Conservation (phyloP, 805 yeast genomes). For the Metschnikowia continentalis region DNA sequence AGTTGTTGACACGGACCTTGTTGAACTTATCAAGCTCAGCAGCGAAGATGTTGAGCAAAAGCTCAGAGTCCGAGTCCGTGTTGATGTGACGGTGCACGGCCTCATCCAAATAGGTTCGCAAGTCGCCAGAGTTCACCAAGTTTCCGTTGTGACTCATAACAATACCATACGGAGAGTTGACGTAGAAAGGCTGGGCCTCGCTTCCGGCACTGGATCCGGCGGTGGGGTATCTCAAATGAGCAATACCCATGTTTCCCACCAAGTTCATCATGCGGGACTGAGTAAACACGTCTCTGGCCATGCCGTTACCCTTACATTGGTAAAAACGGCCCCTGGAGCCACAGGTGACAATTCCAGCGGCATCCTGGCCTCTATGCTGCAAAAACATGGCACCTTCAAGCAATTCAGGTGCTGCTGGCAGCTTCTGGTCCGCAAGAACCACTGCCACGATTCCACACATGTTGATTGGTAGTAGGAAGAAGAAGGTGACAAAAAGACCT, state of each 20-base stretch:
- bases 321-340: slow-evolving; percentile 89
- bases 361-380: slow-evolving; percentile 98
- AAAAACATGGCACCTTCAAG: slow-evolving; percentile 89
- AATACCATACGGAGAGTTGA: slow-evolving; percentile 94
- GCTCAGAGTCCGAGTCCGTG: slow-evolving; percentile 94
- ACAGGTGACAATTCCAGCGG: slow-evolving; percentile 98
- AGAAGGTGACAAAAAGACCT: not conserved
- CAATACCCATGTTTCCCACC: slow-evolving; percentile 92
- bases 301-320: slow-evolving; percentile 98
- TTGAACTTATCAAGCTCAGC: slow-evolving; percentile 85
- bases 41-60: slow-evolving; percentile 85
- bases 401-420: slow-evolving; percentile 80
- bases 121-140: slow-evolving; percentile 77
- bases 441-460: slow-evolving; percentile 98
- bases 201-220: slow-evolving; percentile 95
- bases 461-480: not conserved
- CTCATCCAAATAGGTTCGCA: slow-evolving; percentile 80
- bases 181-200: slow-evolving; percentile 98
- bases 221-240: slow-evolving; percentile 93
- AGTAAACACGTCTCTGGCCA: slow-evolving; percentile 97
- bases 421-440: slow-evolving; percentile 68
- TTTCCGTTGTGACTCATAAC: slow-evolving; percentile 92
- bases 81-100: slow-evolving; percentile 95
- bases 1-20: slow-evolving; percentile 88
- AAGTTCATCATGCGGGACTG: slow-evolving; percentile 71